Conservation (phyloP, 495 filamentous ascomycete genomes). For the Neurospora sp. region DNA sequence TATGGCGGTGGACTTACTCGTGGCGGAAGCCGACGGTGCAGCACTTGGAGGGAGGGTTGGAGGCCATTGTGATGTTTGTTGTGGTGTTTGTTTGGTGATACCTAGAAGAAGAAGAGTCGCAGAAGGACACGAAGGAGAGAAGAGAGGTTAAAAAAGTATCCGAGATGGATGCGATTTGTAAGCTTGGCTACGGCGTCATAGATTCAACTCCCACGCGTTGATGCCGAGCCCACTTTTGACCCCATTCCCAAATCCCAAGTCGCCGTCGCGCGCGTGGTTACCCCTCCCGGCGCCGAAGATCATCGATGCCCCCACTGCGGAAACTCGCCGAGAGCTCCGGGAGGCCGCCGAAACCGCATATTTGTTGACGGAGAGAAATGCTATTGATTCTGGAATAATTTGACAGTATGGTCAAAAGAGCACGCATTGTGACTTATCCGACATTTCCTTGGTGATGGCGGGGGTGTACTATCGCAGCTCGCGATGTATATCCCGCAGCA, state of each 20-base stretch:
- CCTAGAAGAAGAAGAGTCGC: background rate
- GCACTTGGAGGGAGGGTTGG: conserved; percentile 22
- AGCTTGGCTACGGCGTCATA: background rate
- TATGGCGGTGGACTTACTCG: conserved; percentile 13
- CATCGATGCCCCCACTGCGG: background rate
- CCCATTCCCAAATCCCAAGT: background rate
- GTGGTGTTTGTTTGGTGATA: background rate
- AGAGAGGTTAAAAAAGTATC: background rate
- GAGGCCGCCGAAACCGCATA: background rate
- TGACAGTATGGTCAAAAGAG: too few species aligned
- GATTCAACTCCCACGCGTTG: background rate
- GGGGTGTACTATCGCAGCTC: too few species aligned
- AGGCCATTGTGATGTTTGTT: conserved; percentile 19
- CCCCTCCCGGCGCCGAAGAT: background rate
- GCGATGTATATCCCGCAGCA: too few species aligned
- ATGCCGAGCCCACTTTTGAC: background rate
- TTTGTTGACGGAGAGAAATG: background rate
- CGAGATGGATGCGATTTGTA: background rate
- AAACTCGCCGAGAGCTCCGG: background rate
- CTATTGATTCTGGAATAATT: background rate
- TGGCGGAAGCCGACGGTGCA: conserved; percentile 27
- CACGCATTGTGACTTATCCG: too few species aligned
- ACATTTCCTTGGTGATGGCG: too few species aligned
- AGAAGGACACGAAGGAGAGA: background rate
- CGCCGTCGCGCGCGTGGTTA: background rate